Conservation (phyloP, 371 early-diverging fungal species). For the Mortierella sp. region DNA sequence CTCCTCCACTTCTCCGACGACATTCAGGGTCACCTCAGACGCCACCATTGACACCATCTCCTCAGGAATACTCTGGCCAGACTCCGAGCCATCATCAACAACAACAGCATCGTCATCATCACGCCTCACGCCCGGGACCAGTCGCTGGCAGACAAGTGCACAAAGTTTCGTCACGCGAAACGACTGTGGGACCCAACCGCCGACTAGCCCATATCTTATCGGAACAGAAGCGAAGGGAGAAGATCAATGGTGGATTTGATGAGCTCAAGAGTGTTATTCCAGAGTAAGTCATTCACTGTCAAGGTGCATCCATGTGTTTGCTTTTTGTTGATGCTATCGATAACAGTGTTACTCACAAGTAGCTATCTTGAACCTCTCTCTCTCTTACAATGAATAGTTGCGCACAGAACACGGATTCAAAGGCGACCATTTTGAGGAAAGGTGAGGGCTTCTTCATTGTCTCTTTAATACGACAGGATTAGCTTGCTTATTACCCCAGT, state of each 20-base stretch:
- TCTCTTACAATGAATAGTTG: constrained; percentile 23
- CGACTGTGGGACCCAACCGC: constrained; percentile 42
- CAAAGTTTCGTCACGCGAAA: constrained; percentile 13
- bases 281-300: constrained; percentile 42
- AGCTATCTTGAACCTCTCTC: too few species aligned
- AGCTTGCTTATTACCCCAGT: not conserved
- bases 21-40: constrained; percentile 30
- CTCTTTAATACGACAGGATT: not conserved
- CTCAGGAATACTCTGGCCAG: constrained; percentile 12
- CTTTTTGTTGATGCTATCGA: not conserved
- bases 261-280: constrained; percentile 57
- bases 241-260: constrained; percentile 59
- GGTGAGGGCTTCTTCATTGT: constrained; percentile 23
- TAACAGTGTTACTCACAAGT: too few species aligned
- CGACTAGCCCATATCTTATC: constrained; percentile 56
- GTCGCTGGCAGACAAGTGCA: not conserved
- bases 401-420: constrained; percentile 47
- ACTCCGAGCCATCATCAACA: constrained; percentile 10
- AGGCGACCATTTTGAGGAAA: constrained; percentile 46
- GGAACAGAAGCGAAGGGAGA: constrained; percentile 57
- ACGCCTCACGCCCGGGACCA: not conserved
- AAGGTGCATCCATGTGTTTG: too few species aligned
- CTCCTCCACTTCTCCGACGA: not conserved
- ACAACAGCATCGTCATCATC: constrained; percentile 12
- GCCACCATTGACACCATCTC: constrained; percentile 40